Percentiles rank a stretch among this genome's conserved stretches.
These are phyloP conservation scores for Camellia granthamiana DNA, from an alignment of 148 eudicot genomes.

Conservation along the genomic window DNA sequence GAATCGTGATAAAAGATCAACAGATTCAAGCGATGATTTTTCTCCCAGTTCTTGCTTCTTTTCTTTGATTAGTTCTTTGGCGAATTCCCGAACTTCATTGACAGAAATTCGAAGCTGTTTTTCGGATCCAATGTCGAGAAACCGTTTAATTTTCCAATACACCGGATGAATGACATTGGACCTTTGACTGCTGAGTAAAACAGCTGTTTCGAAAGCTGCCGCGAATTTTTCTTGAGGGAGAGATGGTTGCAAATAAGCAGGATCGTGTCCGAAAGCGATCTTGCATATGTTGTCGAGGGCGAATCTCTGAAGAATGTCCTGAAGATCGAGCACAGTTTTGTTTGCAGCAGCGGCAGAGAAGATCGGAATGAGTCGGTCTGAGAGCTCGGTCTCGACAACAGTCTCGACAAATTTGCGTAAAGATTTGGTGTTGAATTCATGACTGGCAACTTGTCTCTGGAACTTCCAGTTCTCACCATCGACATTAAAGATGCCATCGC, in stretches of 20 bases:
- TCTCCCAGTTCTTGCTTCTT: conserved; percentile 21
- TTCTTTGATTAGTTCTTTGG: conserved; percentile 22
- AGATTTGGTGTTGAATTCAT: too few relatives aligned
- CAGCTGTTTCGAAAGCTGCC: conserved; percentile 27
- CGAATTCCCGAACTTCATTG: conserved; percentile 26
- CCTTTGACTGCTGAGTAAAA: conserved; percentile 23
- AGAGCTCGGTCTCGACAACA: too few relatives aligned
- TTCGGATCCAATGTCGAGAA: conserved; percentile 32
- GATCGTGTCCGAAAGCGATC: conserved; percentile 49
- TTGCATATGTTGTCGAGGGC: conserved; percentile 44
- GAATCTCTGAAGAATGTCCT: conserved; percentile 5
- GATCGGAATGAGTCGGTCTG: too few relatives aligned
- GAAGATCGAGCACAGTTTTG: too few relatives aligned
- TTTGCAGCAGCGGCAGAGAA: too few relatives aligned
- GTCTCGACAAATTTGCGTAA: too few relatives aligned
- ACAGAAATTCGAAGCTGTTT: conserved; percentile 11
- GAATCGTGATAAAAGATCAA: conserved; percentile 10
- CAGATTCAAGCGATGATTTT: conserved; percentile 17
- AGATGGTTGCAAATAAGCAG: conserved; percentile 28
- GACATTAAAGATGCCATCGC: conserved; percentile 38
- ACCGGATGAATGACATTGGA: conserved; percentile 20
- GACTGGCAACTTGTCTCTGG: too few relatives aligned
- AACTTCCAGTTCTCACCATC: conserved; percentile 38
- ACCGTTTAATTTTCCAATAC: conserved; percentile 31
- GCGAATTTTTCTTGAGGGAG: conserved; percentile 4